Evolutionary conservation across 2,329 filamentous ascomycete species (phyloP).

Genomic region (Alternaria burnsii): DNA sequence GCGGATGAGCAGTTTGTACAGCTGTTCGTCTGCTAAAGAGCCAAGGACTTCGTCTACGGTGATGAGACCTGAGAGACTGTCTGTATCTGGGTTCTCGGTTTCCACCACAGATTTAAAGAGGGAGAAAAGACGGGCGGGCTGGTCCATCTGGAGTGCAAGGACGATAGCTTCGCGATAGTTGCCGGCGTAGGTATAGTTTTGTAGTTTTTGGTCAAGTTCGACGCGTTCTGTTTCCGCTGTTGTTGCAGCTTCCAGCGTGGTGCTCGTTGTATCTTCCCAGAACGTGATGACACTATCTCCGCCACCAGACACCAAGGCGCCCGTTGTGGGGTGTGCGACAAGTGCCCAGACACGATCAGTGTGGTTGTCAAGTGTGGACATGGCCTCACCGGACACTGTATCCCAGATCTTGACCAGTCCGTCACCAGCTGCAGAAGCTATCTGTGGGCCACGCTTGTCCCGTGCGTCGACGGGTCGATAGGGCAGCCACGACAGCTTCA

Average conservation of each 20-base stretch:
- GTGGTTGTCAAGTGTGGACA: slow-evolving; percentile 94
- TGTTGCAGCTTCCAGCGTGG: slow-evolving; percentile 78
- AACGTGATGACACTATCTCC: slow-evolving; percentile 94
- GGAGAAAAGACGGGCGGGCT: slow-evolving; percentile 83
- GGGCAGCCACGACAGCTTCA: slow-evolving; percentile 90
- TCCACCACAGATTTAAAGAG: slow-evolving; percentile 84
- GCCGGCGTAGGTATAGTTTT: slow-evolving; percentile 88
- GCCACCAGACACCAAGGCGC: slow-evolving; percentile 86
- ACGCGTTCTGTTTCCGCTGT: slow-evolving; percentile 79
- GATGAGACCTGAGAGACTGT: slow-evolving; percentile 69
- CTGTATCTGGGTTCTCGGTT: slow-evolving; percentile 65
- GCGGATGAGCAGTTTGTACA: slow-evolving; percentile 81
- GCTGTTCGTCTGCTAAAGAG: slow-evolving; percentile 82
- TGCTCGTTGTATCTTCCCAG: slow-evolving; percentile 89
- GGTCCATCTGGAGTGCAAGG: slow-evolving; percentile 90
- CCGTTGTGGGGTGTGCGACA: slow-evolving; percentile 67
- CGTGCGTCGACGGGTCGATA: slow-evolving; percentile 52
- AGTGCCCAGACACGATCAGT: slow-evolving; percentile 95
- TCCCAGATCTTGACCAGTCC: slow-evolving; percentile 98
- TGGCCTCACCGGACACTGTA: slow-evolving; percentile 81
- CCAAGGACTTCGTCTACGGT: slow-evolving; percentile 83
- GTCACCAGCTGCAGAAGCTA: slow-evolving; percentile 90
- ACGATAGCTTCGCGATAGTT: slow-evolving; percentile 94
- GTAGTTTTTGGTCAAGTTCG: slow-evolving; percentile 91
- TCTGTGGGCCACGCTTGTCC: slow-evolving; percentile 69